Percentiles rank a stretch among this genome's conserved stretches.
phyloP scores from a whole-genome alignment of 1,139 yeast genomes.

The Saccharomyces hybrid region DNA sequence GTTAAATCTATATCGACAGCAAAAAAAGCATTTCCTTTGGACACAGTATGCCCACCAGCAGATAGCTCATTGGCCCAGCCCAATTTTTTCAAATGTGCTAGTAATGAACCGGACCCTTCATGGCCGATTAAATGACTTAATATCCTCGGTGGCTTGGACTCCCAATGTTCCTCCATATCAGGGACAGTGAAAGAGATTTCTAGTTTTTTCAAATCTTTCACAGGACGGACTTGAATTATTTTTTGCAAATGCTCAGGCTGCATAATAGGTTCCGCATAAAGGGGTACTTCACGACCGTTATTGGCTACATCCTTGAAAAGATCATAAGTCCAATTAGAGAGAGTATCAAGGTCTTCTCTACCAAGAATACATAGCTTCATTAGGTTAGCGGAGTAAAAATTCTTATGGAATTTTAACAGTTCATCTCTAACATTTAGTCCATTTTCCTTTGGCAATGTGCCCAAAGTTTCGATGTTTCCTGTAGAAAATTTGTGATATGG shows the following conservation, averaged over 20 bases:
- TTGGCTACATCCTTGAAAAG: conserved; percentile 61
- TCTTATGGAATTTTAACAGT: conserved; percentile 52
- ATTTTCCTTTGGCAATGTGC: conserved; percentile 43
- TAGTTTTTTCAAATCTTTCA: conserved; percentile 66
- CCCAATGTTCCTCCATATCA: conserved; percentile 60
- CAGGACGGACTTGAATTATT: conserved; percentile 65
- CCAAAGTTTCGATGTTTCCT: conserved; percentile 59
- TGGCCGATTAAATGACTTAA: conserved; percentile 83
- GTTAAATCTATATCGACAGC: conserved; percentile 69
- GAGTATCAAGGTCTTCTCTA: conserved; percentile 64
- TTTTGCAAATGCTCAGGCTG: conserved; percentile 44
- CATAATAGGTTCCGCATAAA: conserved; percentile 41
- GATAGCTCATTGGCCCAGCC: conserved; percentile 79
- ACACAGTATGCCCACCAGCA: conserved; percentile 64
- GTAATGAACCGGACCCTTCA: conserved; percentile 79
- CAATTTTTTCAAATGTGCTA: conserved; percentile 56
- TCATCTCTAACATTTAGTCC: conserved; percentile 59
- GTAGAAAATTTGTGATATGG: conserved; percentile 74
- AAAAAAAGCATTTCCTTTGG: conserved; percentile 63
- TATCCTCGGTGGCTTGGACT: conserved; percentile 61
- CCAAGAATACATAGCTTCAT: conserved; percentile 87
- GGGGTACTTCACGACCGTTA: conserved; percentile 37
- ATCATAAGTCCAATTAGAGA: conserved; percentile 64
- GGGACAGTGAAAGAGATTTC: conserved; percentile 70
- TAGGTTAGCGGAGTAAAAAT: conserved; percentile 63